Conservation (phyloP, 495 filamentous ascomycete genomes). For the Trichoderma erinaceum region DNA sequence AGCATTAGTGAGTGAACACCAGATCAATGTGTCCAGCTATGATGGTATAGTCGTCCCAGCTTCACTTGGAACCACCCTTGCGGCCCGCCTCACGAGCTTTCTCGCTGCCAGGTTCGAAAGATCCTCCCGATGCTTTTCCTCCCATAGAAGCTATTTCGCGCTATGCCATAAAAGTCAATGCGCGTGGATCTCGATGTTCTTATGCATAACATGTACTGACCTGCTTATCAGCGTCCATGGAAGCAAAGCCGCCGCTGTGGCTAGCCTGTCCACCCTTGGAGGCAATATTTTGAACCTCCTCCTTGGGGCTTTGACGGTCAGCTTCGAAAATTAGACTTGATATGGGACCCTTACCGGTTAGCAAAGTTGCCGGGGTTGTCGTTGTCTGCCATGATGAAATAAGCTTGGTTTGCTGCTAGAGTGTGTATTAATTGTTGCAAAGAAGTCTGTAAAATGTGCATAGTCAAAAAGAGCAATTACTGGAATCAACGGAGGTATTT, state of each 20-base stretch:
- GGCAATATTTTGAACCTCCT: slow-evolving; percentile 47
- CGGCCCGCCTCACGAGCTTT: slow-evolving; percentile 42
- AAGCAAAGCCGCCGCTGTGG: slow-evolving; percentile 32
- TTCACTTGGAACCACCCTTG: slow-evolving; percentile 32
- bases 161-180: slow-evolving; percentile 16
- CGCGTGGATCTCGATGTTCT: too few species aligned
- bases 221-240: slow-evolving; percentile 44
- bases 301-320: not conserved
- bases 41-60: not conserved
- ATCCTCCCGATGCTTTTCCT: slow-evolving; percentile 44
- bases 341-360: slow-evolving; percentile 39
- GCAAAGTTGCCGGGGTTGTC: slow-evolving; percentile 58
- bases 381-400: slow-evolving; percentile 25
- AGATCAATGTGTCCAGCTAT: too few species aligned
- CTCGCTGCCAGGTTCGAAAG: slow-evolving; percentile 42
- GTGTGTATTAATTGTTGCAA: not conserved
- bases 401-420: not conserved
- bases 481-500: not conserved
- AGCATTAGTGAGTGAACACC: too few species aligned
- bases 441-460: not conserved
- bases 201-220: slow-evolving; percentile 25
- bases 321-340: not conserved
- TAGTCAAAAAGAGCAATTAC: not conserved
- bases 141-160: slow-evolving; percentile 48
- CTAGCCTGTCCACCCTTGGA: slow-evolving; percentile 46